A percentile compares a stretch with the other conserved stretches of the same genome.
Evolutionary conservation across 352 stramenopile genomes (phyloP).

Genomic region (Pythium aristosporum): DNA sequence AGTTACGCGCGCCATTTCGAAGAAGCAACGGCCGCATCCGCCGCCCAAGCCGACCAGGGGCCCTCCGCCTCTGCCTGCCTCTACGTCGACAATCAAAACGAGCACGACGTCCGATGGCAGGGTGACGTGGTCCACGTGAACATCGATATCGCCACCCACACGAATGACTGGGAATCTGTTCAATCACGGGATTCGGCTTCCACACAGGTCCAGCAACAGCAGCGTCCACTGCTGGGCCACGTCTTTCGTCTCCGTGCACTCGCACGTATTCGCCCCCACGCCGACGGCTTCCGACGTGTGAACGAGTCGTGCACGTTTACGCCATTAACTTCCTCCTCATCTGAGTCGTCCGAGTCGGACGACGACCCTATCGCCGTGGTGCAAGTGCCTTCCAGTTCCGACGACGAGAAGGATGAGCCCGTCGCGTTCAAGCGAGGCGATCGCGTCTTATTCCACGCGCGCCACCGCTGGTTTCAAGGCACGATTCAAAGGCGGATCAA

Average conservation of each 20-base stretch:
- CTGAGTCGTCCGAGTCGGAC: conserved; percentile 27
- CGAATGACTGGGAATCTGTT: background rate
- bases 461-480: conserved; percentile 36
- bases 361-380: conserved; percentile 16
- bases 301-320: conserved; percentile 50
- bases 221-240: conserved; percentile 28
- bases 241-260: conserved; percentile 47
- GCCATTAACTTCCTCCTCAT: conserved; percentile 39
- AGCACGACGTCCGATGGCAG: conserved; percentile 28
- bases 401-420: conserved; percentile 22
- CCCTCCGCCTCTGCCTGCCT: background rate
- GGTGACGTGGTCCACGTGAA: conserved; percentile 18
- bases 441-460: conserved; percentile 45
- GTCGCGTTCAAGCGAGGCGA: conserved; percentile 49
- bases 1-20: conserved; percentile 40
- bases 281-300: conserved; percentile 53
- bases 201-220: background rate
- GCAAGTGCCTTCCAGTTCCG: conserved; percentile 14
- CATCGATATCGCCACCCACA: background rate
- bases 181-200: background rate
- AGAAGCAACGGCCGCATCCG: conserved; percentile 5
- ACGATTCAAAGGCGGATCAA: conserved; percentile 38
- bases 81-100: conserved; percentile 10
- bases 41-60: background rate
- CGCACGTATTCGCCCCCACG: conserved; percentile 40